Conservation (phyloP, 164 flowering plant species). For the Vitis cinerea region DNA sequence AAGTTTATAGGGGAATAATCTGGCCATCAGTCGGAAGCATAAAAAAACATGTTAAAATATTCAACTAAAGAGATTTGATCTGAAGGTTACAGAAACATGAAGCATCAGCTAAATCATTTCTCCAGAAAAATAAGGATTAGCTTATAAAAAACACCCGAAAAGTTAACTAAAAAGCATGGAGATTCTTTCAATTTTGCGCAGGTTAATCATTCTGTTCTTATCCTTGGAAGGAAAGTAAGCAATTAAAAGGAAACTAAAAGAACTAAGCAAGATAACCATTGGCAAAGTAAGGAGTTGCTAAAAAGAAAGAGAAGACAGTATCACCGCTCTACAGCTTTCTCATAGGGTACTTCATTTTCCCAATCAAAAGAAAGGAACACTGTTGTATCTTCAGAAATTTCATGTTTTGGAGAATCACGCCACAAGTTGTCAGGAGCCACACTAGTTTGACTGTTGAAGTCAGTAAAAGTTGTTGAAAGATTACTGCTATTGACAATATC, state of each 20-base stretch:
- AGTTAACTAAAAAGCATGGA: too few relatives aligned
- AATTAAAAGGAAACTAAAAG: background rate
- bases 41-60: too few relatives aligned
- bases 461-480: conserved; percentile 37
- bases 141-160: too few relatives aligned
- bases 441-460: conserved; percentile 28
- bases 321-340: conserved; percentile 90
- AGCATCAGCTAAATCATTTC: too few relatives aligned
- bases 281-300: background rate
- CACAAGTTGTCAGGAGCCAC: conserved; percentile 31
- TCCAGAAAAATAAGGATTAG: too few relatives aligned
- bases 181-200: too few relatives aligned
- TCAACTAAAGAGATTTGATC: too few relatives aligned
- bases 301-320: background rate
- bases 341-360: conserved; percentile 95
- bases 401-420: conserved; percentile 46
- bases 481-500: conserved; percentile 45
- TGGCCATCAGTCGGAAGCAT: too few relatives aligned
- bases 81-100: too few relatives aligned
- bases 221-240: too few relatives aligned
- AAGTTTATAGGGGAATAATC: too few relatives aligned
- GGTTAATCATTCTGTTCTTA: too few relatives aligned
- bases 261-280: background rate
- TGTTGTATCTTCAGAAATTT: conserved; percentile 42
- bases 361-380: conserved; percentile 83